phyloP scores from a whole-genome alignment of 2,329 filamentous ascomycete genomes.

The Aspergillus jensenii region DNA sequence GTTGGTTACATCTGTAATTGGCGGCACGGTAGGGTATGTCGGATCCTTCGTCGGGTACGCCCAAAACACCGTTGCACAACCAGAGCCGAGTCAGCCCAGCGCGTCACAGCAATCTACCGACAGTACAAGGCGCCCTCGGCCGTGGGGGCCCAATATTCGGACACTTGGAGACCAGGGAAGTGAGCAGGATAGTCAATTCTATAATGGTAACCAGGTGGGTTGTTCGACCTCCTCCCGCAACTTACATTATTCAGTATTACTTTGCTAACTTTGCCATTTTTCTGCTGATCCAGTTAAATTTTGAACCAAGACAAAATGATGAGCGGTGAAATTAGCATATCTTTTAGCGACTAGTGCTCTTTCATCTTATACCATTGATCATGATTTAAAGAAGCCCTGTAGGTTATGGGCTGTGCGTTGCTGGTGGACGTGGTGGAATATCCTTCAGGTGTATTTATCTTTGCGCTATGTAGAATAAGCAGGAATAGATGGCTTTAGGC shows the following conservation, averaged over 20 bases:
- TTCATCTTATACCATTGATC: not conserved
- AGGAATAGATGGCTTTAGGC: not conserved
- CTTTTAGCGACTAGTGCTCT: not conserved
- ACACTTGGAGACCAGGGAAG: constrained; percentile 57
- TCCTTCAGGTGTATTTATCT: not conserved
- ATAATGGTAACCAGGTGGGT: constrained; percentile 86
- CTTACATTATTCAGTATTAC: not conserved
- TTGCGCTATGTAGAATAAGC: not conserved
- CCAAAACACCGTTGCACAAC: constrained; percentile 16
- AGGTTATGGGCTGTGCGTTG: not conserved
- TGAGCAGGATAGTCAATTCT: constrained; percentile 66
- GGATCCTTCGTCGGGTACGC: constrained; percentile 47
- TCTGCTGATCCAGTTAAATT: constrained; percentile 19
- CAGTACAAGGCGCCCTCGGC: constrained; percentile 16
- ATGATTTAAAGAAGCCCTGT: not conserved
- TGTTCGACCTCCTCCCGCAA: not conserved
- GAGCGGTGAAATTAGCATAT: constrained; percentile 1
- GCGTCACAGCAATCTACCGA: constrained; percentile 7
- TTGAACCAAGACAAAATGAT: constrained; percentile 21
- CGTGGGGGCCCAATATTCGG: constrained; percentile 43
- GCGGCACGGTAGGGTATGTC: constrained; percentile 42
- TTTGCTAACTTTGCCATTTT: not conserved
- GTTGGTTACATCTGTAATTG: constrained; percentile 44
- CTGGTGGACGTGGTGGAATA: not conserved
- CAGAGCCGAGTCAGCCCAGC: constrained; percentile 9